Conservation (phyloP, 352 stramenopile genomes). For the Elongisporangium anandrum region DNA sequence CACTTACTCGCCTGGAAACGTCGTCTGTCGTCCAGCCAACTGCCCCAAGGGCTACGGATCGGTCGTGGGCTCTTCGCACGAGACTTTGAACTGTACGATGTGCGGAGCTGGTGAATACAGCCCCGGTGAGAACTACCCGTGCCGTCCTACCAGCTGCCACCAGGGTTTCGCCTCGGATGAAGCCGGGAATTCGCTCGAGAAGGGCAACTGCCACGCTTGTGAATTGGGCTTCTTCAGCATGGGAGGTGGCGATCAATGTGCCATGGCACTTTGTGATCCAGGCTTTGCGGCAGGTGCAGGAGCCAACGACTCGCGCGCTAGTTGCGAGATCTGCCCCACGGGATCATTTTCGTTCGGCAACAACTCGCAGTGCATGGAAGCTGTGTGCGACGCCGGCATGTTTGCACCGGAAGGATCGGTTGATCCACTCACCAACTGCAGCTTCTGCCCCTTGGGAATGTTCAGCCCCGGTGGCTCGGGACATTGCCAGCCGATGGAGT, state of each 20-base stretch:
- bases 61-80: conserved; percentile 25
- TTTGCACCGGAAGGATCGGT: conserved; percentile 33
- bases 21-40: conserved; percentile 25
- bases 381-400: conserved; percentile 21
- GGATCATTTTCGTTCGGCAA: conserved; percentile 35
- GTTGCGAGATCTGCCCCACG: conserved; percentile 27
- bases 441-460: conserved; percentile 26
- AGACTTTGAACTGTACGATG: conserved; percentile 37
- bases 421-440: conserved; percentile 19
- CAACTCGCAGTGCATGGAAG: conserved; percentile 24
- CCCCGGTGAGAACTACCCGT: conserved; percentile 47
- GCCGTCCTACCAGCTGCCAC: conserved; percentile 21
- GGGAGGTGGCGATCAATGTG: conserved; percentile 27
- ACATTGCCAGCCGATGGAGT: conserved; percentile 33
- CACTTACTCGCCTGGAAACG: conserved; percentile 32
- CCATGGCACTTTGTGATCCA: conserved; percentile 30
- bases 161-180: conserved; percentile 24
- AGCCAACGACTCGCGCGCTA: conserved; percentile 18
- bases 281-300: conserved; percentile 26
- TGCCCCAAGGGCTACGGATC: conserved; percentile 35
- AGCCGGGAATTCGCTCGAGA: conserved; percentile 30
- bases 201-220: conserved; percentile 39
- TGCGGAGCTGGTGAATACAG: conserved; percentile 32
- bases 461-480: conserved; percentile 26
- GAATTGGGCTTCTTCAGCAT: conserved; percentile 29